Evolutionary conservation across 1,284 basidiomycete genomes (phyloP).

Genomic region (Sanguinoderma infundibulare): DNA sequence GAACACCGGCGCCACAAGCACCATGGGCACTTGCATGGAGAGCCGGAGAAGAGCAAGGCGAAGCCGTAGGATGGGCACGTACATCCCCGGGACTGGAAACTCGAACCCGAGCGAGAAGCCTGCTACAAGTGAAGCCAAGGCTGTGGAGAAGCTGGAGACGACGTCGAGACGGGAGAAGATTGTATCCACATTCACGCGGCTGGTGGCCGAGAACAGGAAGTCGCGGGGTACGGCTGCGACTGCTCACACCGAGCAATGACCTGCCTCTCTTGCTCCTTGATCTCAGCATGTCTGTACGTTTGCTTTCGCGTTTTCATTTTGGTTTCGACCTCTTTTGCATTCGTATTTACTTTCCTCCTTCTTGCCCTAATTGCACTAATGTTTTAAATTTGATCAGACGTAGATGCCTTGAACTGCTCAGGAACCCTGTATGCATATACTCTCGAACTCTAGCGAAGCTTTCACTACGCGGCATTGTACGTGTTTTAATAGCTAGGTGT

Average conservation of each 20-base stretch:
- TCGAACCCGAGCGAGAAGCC: neutral
- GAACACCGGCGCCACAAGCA: constrained; percentile 14
- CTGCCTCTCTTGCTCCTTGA: neutral
- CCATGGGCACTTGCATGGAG: constrained; percentile 7
- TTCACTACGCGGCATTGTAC: too few species aligned
- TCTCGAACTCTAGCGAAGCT: too few species aligned
- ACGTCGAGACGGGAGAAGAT: constrained; percentile 26
- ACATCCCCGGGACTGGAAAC: neutral
- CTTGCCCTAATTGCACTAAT: too few species aligned
- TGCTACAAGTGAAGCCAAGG: neutral
- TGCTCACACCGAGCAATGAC: constrained; percentile 7
- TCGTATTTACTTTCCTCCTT: too few species aligned
- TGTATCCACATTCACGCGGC: constrained; percentile 31
- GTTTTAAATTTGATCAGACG: too few species aligned
- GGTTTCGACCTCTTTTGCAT: neutral
- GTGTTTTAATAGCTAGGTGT: too few species aligned
- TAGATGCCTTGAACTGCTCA: too few species aligned
- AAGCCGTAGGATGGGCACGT: neutral
- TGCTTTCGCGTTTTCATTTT: too few species aligned
- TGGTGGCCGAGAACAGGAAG: constrained; percentile 31
- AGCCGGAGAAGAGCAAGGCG: neutral
- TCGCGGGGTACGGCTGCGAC: constrained; percentile 4
- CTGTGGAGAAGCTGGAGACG: neutral
- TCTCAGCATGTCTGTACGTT: neutral
- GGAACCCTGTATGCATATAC: too few species aligned